These are phyloP conservation scores for Apiotrichum akiyoshidainum DNA, from an alignment of 1,284 basidiomycete genomes.

Conservation along the genomic window DNA sequence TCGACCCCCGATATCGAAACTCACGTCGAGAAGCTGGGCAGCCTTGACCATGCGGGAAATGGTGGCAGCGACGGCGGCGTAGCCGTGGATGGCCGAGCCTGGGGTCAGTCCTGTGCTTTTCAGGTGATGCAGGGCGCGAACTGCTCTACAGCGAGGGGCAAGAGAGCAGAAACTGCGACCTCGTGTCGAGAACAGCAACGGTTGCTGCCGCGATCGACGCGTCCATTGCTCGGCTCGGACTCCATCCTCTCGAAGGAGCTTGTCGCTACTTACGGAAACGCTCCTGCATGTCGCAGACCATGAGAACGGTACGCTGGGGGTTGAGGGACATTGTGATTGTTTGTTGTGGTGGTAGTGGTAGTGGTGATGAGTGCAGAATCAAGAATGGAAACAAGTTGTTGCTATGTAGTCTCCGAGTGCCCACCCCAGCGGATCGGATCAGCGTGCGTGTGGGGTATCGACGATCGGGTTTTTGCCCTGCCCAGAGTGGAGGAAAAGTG, in stretches of 20 bases:
- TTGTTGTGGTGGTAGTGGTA: background rate
- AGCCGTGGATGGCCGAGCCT: conserved; percentile 59
- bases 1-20: background rate
- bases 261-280: conserved; percentile 63
- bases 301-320: conserved; percentile 58
- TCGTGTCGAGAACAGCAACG: too few species aligned
- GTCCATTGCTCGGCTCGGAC: background rate
- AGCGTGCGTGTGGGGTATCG: too few species aligned
- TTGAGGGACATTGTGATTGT: conserved; percentile 21
- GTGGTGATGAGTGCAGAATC: background rate
- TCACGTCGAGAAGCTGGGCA: conserved; percentile 49
- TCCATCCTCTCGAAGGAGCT: too few species aligned
- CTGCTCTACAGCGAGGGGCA: background rate
- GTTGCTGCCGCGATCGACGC: too few species aligned
- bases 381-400: background rate
- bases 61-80: conserved; percentile 65
- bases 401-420: too few species aligned
- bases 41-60: conserved; percentile 70
- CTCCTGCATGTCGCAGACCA: conserved; percentile 75
- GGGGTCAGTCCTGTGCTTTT: background rate
- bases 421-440: too few species aligned
- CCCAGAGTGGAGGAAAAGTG: too few species aligned
- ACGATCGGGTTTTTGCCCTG: too few species aligned
- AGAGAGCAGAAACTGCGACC: background rate
- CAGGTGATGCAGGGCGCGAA: background rate